Evolutionary conservation across 2,329 filamentous ascomycete species (phyloP), one percentile per base, ranked within the genome.

Genomic region (Ophiostoma novo-ulmi): DNA sequence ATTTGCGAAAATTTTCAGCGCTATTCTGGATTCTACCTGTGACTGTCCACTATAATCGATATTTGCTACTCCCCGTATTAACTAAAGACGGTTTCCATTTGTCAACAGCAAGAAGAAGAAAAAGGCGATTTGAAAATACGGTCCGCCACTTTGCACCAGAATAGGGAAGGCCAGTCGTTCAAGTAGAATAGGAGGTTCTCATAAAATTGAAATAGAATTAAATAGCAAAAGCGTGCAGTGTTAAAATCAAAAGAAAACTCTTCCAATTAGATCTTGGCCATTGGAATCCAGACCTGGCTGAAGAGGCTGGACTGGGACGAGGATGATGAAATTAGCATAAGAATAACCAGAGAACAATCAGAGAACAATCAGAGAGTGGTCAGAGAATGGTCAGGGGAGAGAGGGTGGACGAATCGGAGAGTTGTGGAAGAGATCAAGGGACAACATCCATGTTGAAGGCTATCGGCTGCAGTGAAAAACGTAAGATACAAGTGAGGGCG

Each of bases 211-310:
- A 26, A 31, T 6, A n/a, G 17, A 48, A n/a, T 44, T 48, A 7
- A 48, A 48, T n/a, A 48, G 44, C 44, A 48, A 48, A 48, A 48
- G 14, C 6, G 14, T 20, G 44, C 17, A 17, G 41, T 8, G 41
- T 44, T 5, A 26, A 58, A 58, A 58, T 58, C 52, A 22, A 58
- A 58, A 55, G 22, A 58, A 58, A 58, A 58, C 52, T 58, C 52
- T 58, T 58, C 52, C 52, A 58, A 26, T 14, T 36, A 17, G 58
- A 35, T 35, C 26, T 22, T 63, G 58, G 58, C 58, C 58, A 63
- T 63, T 63, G 26, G 58, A 63, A 63, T 63, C 58, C 58, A 63
- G 58, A 63, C 58, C 58, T 63, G 48, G 48, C 52, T 31, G 31
- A 31, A 31, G 31, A 31, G 31, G 3, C 31, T 31, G 31, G 31